phyloP scores from a whole-genome alignment of 176 grass and related monocot genomes.

The Panicum miliaceum region DNA sequence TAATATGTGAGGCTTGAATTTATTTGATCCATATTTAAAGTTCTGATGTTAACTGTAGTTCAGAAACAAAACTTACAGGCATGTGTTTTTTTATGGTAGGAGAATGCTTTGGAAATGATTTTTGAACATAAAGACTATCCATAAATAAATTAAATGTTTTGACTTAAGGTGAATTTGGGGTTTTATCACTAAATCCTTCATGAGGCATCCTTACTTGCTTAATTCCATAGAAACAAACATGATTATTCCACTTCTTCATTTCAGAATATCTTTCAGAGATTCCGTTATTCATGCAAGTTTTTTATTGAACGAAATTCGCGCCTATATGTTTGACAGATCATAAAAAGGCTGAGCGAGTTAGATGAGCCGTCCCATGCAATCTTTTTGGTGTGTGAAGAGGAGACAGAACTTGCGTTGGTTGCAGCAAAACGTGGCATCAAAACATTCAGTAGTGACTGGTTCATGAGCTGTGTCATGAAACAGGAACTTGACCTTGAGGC shows the following conservation, averaged over 20 bases:
- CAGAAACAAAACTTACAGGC: slow-evolving; percentile 7
- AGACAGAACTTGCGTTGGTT: slow-evolving; percentile 56
- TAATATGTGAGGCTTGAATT: slow-evolving; percentile 18
- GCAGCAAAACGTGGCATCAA: slow-evolving; percentile 63
- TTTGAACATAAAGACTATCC: background rate
- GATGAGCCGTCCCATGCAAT: slow-evolving; percentile 58
- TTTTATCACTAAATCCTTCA: background rate
- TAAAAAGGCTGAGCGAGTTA: slow-evolving; percentile 45
- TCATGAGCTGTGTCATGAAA: slow-evolving; percentile 89
- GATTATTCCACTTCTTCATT: slow-evolving; percentile 17
- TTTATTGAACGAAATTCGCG: background rate
- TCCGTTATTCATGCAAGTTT: background rate
- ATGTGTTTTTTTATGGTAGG: slow-evolving; percentile 1
- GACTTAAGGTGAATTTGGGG: background rate
- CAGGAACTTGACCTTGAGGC: slow-evolving; percentile 83
- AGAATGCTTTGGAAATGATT: slow-evolving; percentile 17
- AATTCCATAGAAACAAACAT: background rate
- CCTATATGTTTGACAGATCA: slow-evolving; percentile 51
- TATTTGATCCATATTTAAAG: background rate
- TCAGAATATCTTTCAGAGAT: background rate
- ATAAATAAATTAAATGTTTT: slow-evolving; percentile 22
- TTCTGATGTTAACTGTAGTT: background rate
- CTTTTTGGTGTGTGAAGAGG: slow-evolving; percentile 81
- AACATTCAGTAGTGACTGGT: slow-evolving; percentile 85
- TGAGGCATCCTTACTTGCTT: slow-evolving; percentile 4